Conservation (phyloP, 768 basidiomycete species). For the Pleurotus tuber-regium region DNA sequence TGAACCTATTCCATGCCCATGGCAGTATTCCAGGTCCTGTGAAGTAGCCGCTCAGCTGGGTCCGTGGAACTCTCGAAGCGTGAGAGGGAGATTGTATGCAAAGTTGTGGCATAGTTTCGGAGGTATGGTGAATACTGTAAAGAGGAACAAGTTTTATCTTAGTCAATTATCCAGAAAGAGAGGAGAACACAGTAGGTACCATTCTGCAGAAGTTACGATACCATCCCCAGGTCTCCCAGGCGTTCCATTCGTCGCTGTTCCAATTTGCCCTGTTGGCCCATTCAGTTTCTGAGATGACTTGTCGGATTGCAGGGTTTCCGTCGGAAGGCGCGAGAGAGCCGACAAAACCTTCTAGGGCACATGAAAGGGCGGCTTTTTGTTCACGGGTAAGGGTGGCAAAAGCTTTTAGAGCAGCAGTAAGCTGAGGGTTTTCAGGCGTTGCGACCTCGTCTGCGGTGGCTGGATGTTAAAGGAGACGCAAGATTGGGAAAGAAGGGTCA, state of each 20-base stretch:
- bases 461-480: constrained; percentile 13
- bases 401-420: constrained; percentile 73
- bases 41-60: constrained; percentile 55
- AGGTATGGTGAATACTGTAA: constrained; percentile 77
- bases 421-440: constrained; percentile 58
- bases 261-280: constrained; percentile 74
- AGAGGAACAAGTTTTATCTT: not conserved
- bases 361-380: constrained; percentile 69
- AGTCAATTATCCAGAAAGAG: not conserved
- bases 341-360: constrained; percentile 77
- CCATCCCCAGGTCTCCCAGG: constrained; percentile 92
- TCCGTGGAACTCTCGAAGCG: constrained; percentile 58
- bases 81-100: constrained; percentile 66
- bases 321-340: constrained; percentile 51
- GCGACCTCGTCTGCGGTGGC: constrained; percentile 39
- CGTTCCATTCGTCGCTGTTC: constrained; percentile 74
- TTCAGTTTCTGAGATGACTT: constrained; percentile 59
- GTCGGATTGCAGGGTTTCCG: constrained; percentile 49
- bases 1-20: constrained; percentile 36
- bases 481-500: constrained; percentile 4
- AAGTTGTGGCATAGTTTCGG: constrained; percentile 68
- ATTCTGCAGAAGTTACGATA: constrained; percentile 83
- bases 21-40: constrained; percentile 68
- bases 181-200: constrained; percentile 43
- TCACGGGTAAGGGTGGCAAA: constrained; percentile 72